These are phyloP conservation scores for Pseudonitzschia pungens DNA, from an alignment of 108 stramenopile species.

Conservation along the genomic window DNA sequence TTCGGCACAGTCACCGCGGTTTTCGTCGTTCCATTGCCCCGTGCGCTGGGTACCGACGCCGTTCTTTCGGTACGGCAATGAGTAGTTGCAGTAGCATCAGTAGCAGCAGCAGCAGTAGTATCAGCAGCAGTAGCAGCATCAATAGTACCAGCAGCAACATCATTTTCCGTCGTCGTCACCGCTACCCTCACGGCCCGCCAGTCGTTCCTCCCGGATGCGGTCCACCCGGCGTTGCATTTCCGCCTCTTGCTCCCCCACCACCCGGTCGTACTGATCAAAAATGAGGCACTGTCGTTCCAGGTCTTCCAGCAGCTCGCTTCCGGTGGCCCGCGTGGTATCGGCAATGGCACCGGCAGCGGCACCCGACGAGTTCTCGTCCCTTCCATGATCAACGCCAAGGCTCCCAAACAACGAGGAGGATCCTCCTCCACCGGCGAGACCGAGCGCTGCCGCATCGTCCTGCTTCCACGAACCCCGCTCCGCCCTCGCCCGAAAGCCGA, in stretches of 20 bases:
- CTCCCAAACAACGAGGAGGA: no score
- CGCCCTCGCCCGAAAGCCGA: conserved; percentile 71
- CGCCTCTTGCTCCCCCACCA: conserved; percentile 67
- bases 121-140: no score
- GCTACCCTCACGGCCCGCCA: background rate
- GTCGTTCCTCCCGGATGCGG: conserved; percentile 14
- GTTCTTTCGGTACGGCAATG: no score
- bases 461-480: conserved; percentile 47
- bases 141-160: no score
- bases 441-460: no score
- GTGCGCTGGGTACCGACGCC: background rate
- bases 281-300: conserved; percentile 63
- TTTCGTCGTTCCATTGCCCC: no score
- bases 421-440: no score
- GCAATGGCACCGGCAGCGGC: background rate
- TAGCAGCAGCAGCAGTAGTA: no score
- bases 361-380: no score
- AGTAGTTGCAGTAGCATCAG: no score
- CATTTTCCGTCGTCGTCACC: background rate
- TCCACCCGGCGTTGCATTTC: conserved; percentile 38
- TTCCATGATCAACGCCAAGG: background rate
- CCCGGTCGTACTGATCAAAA: conserved; percentile 83
- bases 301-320: conserved; percentile 63
- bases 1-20: no score
- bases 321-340: conserved; percentile 26